Evolutionary conservation across 257 asterid species (phyloP).

Genomic region (Datura wrightii): DNA sequence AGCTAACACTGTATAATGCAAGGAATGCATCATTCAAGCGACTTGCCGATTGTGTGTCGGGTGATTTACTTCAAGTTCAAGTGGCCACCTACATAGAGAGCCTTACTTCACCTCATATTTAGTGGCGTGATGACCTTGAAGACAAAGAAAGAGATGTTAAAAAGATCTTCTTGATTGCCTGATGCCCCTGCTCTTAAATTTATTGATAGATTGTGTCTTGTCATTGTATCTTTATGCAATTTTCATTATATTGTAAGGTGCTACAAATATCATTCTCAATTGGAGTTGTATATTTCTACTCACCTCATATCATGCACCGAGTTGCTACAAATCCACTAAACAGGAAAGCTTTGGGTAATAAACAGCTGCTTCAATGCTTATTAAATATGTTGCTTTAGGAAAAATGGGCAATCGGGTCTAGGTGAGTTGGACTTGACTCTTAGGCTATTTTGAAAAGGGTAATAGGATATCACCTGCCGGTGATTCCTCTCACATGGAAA

Average conservation of each 20-base stretch:
- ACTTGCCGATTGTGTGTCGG: slow-evolving; percentile 22
- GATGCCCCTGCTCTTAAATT: neutral
- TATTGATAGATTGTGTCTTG: neutral
- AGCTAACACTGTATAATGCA: slow-evolving; percentile 36
- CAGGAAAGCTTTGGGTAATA: neutral
- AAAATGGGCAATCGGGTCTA: neutral
- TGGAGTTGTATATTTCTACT: neutral
- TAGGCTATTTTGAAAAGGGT: neutral
- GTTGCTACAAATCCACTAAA: neutral
- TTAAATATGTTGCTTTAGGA: neutral
- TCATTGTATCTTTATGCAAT: neutral
- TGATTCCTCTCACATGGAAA: neutral
- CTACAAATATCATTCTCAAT: neutral
- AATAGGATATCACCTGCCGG: neutral
- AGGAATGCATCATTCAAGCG: slow-evolving; percentile 25
- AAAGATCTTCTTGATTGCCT: neutral
- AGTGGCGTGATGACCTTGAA: neutral
- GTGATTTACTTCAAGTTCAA: slow-evolving; percentile 6
- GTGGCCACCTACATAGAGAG: slow-evolving; percentile 39
- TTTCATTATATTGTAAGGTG: neutral
- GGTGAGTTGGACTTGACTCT: neutral
- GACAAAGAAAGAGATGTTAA: neutral
- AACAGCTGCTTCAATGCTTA: neutral
- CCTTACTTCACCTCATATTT: slow-evolving; percentile 40
- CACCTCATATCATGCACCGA: neutral